These are phyloP conservation scores for Suhomyces kilbournensis DNA, from an alignment of 805 yeast species.

Conservation along the genomic window DNA sequence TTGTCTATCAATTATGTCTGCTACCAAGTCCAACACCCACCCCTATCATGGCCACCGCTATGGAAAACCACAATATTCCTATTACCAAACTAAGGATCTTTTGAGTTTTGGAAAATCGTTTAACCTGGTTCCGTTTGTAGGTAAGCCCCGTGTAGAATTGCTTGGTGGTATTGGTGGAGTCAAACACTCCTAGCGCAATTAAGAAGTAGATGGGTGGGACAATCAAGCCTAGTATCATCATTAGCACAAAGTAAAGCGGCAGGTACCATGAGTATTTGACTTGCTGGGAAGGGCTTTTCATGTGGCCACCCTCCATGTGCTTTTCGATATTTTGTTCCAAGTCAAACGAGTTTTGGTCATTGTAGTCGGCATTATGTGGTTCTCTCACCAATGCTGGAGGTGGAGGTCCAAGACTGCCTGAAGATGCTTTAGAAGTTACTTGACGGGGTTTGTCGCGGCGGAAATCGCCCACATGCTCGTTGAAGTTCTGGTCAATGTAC, in stretches of 20 bases:
- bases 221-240: constrained; percentile 33
- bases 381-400: constrained; percentile 1
- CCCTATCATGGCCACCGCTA: constrained; percentile 38
- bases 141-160: constrained; percentile 19
- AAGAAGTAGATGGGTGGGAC: constrained; percentile 40
- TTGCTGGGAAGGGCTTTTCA: not conserved
- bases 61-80: constrained; percentile 33
- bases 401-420: constrained; percentile 5
- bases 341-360: constrained; percentile 3
- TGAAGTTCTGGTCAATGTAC: constrained; percentile 10
- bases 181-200: constrained; percentile 34
- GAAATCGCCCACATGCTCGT: constrained; percentile 13
- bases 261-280: constrained; percentile 3
- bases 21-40: constrained; percentile 36
- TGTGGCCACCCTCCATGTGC: constrained; percentile 7
- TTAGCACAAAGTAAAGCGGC: constrained; percentile 14
- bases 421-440: constrained; percentile 2
- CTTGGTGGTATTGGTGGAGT: constrained; percentile 19
- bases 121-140: constrained; percentile 15
- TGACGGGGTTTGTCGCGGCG: constrained; percentile 12
- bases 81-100: constrained; percentile 27
- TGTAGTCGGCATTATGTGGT: not conserved
- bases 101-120: constrained; percentile 22
- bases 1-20: not conserved
- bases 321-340: constrained; percentile 10